phyloP scores from a whole-genome alignment of 192 early-diverging fungal species.

The Kickxella alabastrina region DNA sequence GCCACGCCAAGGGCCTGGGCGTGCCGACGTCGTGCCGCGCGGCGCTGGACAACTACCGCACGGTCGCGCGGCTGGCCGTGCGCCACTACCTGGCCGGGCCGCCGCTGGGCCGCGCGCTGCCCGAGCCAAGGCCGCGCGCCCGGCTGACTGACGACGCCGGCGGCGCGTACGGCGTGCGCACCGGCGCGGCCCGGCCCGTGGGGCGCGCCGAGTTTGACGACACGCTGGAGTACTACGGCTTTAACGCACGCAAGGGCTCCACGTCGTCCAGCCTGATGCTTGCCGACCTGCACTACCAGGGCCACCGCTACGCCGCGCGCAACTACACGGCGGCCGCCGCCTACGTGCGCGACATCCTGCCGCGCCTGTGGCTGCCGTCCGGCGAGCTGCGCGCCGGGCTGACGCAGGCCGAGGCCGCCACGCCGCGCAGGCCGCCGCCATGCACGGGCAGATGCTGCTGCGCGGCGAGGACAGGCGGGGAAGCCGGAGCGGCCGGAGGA shows the following conservation, averaged over 20 bases:
- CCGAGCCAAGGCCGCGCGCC: conserved; percentile 59
- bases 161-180: conserved; percentile 83
- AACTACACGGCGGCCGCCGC: conserved; percentile 20
- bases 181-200: conserved; percentile 48
- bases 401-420: conserved; percentile 13
- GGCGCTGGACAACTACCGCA: conserved; percentile 72
- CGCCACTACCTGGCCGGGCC: conserved; percentile 68
- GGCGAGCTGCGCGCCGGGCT: conserved; percentile 24
- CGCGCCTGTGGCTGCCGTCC: conserved; percentile 10
- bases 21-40: conserved; percentile 73
- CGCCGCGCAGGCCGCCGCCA: conserved; percentile 72
- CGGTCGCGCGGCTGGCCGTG: conserved; percentile 75
- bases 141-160: conserved; percentile 73
- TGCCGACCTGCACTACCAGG: conserved; percentile 81
- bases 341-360: conserved; percentile 23
- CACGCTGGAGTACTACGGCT: conserved; percentile 69
- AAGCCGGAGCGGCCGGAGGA: too few relatives aligned
- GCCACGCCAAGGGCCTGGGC: conserved; percentile 76
- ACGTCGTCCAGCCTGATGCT: conserved; percentile 57
- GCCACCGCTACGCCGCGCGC: conserved; percentile 49
- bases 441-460: conserved; percentile 83
- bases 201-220: conserved; percentile 65
- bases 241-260: conserved; percentile 53
- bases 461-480: conserved; percentile 80
- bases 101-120: conserved; percentile 74